Evolutionary conservation across 495 filamentous ascomycete species (phyloP), one percentile per base, ranked within the genome.

Genomic region (Tricharina praecox): DNA sequence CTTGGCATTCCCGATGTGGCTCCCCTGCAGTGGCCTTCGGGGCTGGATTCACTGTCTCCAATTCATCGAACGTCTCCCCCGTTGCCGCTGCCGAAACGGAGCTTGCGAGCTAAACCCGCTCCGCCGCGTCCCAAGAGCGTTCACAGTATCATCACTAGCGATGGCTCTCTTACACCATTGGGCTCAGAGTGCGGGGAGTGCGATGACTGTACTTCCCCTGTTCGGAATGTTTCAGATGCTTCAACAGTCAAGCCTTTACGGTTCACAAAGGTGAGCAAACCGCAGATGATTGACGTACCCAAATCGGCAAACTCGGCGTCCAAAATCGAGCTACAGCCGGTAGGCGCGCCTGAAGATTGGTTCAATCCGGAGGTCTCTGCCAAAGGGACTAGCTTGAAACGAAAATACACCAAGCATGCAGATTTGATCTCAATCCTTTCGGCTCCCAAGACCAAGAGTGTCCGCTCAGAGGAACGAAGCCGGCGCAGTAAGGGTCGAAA

Each of bases 391-490:
- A 60, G 71, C 50, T 56, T 82, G 20, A 85, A 82, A 55, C 75
- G 84, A 53, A 73, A 81, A 48, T 72, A 90, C 13, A 90, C 92
- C 2, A 94, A 84, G 34, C 85, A 95, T 64, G 84, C 84, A 10
- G 92, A 96, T 62, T 69, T 96, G 13, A 82, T 96, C 32, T 95
- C 90, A 5, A 83, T 94, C 20, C 68, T 96, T 4, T 96, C 92
- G 0, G 64, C 81, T 36, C 75, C 84, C 1, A 73, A 71, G 41
- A 77, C 68, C 26, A 74, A 67, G 53, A 87, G 81, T 60, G 72
- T 76, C 48, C 70, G 73, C 44, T 84, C 82, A 23, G 70, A 75
- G 5, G 48, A 55, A 24, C 50, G 58, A 23, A 42, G 53, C 32
- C 68, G 74, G 36, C 75, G 83, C 50, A 56, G 45, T 7, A 59